Conservation (phyloP, 345 rosid genomes). For the Anacardium occidentale region DNA sequence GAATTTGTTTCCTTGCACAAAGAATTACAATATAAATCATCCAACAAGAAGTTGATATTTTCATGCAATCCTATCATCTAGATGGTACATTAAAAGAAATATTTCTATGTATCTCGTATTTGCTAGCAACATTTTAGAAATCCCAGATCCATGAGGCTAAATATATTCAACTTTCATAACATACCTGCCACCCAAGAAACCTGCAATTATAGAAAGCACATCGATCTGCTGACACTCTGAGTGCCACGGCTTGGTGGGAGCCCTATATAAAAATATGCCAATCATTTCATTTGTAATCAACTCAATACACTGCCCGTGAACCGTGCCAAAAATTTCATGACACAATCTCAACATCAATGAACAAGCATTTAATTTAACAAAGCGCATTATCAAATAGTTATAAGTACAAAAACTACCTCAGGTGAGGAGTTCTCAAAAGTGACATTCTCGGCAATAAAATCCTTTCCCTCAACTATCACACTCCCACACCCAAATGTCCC, state of each 20-base stretch:
- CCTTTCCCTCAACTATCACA: conserved; percentile 93
- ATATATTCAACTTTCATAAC: conserved; percentile 4
- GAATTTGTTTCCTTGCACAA: background rate
- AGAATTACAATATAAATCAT: background rate
- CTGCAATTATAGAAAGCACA: conserved; percentile 95
- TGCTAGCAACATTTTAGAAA: background rate
- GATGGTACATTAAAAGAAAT: background rate
- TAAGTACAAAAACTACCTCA: conserved; percentile 36
- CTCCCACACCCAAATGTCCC: conserved; percentile 94
- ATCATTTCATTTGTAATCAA: background rate
- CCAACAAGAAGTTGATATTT: background rate
- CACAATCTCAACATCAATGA: background rate
- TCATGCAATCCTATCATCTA: background rate
- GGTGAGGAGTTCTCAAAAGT: conserved; percentile 96
- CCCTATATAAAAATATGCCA: conserved; percentile 44
- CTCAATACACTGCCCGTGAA: background rate
- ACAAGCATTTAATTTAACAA: background rate
- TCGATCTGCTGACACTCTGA: conserved; percentile 89
- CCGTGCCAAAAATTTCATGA: background rate
- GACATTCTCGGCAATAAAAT: conserved; percentile 91
- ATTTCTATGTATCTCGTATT: background rate
- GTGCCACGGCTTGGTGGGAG: conserved; percentile 96
- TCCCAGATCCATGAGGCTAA: background rate
- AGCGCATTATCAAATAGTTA: background rate
- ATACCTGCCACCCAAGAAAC: conserved; percentile 98